phyloP scores from a whole-genome alignment of 2,329 filamentous ascomycete genomes.

The Zasmidium citrigriseum region DNA sequence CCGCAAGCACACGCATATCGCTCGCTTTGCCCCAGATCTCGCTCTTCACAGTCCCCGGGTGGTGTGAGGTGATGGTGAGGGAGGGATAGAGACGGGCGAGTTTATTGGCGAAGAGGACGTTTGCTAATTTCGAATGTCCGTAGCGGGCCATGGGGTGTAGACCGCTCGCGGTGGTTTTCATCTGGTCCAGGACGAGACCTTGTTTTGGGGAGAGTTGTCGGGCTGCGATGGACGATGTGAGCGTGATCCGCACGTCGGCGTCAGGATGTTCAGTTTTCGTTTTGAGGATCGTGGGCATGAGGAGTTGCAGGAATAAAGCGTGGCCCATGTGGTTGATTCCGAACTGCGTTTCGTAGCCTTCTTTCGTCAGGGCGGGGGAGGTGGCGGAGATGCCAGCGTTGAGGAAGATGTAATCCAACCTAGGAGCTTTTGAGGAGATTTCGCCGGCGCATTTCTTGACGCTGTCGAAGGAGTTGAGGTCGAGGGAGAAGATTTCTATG shows the following conservation, averaged over 20 bases:
- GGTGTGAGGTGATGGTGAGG: slow-evolving; percentile 46
- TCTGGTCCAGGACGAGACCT: slow-evolving; percentile 22
- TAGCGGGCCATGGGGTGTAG: slow-evolving; percentile 34
- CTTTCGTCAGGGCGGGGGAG: slow-evolving; percentile 35
- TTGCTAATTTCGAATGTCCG: slow-evolving; percentile 52
- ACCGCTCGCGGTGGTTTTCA: slow-evolving; percentile 21
- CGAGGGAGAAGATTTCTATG: slow-evolving; percentile 50
- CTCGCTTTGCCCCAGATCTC: slow-evolving; percentile 37
- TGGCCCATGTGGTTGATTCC: slow-evolving; percentile 37
- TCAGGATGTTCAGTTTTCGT: slow-evolving; percentile 40
- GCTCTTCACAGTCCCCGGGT: slow-evolving; percentile 54
- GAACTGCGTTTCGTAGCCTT: slow-evolving; percentile 40
- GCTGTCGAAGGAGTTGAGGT: slow-evolving; percentile 53
- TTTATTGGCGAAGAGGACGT: slow-evolving; percentile 48
- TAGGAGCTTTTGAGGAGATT: slow-evolving; percentile 29
- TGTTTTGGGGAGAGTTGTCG: slow-evolving; percentile 8
- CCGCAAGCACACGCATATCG: slow-evolving; percentile 8
- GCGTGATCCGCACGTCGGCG: slow-evolving; percentile 49
- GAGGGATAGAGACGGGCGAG: slow-evolving; percentile 46
- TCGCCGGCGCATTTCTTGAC: slow-evolving; percentile 46
- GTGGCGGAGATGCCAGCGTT: slow-evolving; percentile 44
- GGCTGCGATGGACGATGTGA: slow-evolving; percentile 18
- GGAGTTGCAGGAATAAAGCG: slow-evolving; percentile 27
- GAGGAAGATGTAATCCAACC: slow-evolving; percentile 45
- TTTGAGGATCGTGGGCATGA: slow-evolving; percentile 38